Evolutionary conservation across 164 flowering plant species (phyloP), one percentile per base, ranked within the genome.

Genomic region (Piper longum): DNA sequence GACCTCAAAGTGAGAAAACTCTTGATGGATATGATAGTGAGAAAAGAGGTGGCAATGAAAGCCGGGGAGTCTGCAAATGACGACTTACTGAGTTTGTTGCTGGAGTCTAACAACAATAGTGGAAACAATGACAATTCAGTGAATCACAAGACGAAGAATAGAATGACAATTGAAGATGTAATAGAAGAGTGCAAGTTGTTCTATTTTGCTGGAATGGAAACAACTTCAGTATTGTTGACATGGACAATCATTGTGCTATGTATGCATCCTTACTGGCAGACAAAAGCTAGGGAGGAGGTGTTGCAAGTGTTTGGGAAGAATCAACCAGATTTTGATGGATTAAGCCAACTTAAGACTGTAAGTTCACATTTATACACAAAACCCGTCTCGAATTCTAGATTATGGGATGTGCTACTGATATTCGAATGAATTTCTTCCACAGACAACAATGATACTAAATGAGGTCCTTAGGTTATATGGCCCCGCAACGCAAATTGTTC

Each of bases 151-250:
- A 57, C 42, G 66, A 60, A 17, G 8, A 70, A 40, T 43, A 60
- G 62, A 60, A 70, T 84, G 80, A 77, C 71, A 43, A 67, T 64
- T 43, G 80, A 82, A 17, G 85, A 80, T 12, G 62, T 80, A 16
- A 75, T 80, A 16, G 85, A 79, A 51, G 83, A 82, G 64, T 80
- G 85, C 73, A 80, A 80, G 67, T 48, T 69, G 17, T 82, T 84
- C 67, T 78, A 80, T 71, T 66, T 80, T 51, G 84, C 82, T n/a
- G 81, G 81, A 41, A 74, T 77, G 58, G 85, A 80, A 41, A 81
- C 83, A 41, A 80, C 84, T 13, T 61, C 82, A 5, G 66, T 54
- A 42, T 68, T 56, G 75, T 59, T 82, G 41, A 72, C 78, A 41
- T 83, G 87, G 89, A 70, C 83, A 3, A 64, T 78, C 59, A 44